Percentiles rank a stretch among this genome's conserved stretches.
phyloP scores from a whole-genome alignment of 2,329 filamentous ascomycete species.

The Epichloe brachyelytri region DNA sequence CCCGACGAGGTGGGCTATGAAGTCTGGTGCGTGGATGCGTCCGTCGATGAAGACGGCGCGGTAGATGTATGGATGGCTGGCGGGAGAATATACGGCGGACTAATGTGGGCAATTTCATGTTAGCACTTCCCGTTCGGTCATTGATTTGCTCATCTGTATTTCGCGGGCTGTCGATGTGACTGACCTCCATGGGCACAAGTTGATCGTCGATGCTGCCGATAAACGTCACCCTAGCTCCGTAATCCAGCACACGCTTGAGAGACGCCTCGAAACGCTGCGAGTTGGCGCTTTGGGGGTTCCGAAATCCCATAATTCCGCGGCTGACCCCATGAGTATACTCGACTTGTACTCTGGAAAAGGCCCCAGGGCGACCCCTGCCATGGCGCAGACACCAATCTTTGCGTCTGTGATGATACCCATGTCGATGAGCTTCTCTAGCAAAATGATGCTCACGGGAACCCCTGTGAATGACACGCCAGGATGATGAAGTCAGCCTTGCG shows the following conservation, averaged over 20 bases:
- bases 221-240: constrained; percentile 74
- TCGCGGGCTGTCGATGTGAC: constrained; percentile 7
- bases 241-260: constrained; percentile 59
- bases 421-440: constrained; percentile 84
- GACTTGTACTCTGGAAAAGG: constrained; percentile 89
- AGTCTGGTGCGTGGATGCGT: constrained; percentile 81
- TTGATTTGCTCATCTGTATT: neutral
- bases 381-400: constrained; percentile 74
- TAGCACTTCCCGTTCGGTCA: neutral
- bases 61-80: constrained; percentile 85
- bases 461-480: constrained; percentile 90
- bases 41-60: constrained; percentile 94
- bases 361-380: constrained; percentile 85
- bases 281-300: constrained; percentile 64
- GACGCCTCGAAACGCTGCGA: constrained; percentile 70
- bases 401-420: constrained; percentile 69
- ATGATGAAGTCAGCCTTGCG: constrained; percentile 79
- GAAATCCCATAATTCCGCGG: constrained; percentile 93
- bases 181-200: constrained; percentile 77
- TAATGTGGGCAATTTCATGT: constrained; percentile 9
- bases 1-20: constrained; percentile 83
- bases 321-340: constrained; percentile 75
- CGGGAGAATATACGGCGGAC: constrained; percentile 78
- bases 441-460: constrained; percentile 89
- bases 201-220: constrained; percentile 95